These are phyloP conservation scores for Crataegus laevigata DNA, from an alignment of 306 rosid genomes.

Conservation along the genomic window DNA sequence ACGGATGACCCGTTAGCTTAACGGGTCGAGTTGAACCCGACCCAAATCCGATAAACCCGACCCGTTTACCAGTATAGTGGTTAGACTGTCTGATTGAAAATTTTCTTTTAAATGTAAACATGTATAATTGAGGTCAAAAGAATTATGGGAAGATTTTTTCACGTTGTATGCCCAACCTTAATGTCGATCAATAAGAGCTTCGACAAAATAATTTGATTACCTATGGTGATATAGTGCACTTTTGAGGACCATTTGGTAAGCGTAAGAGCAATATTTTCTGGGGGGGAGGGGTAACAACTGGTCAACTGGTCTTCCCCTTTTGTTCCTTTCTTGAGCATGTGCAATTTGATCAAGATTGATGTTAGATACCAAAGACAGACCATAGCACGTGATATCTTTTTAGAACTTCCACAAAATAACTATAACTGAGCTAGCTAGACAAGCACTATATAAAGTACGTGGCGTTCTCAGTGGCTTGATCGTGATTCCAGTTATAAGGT, in stretches of 20 bases:
- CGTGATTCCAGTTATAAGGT: no score
- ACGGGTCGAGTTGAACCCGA: no score
- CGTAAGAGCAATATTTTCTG: neutral
- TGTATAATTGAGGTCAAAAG: neutral
- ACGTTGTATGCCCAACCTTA: neutral
- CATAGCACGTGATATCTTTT: neutral
- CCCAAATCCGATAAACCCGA: no score
- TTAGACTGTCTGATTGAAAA: no score
- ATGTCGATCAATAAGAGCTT: no score
- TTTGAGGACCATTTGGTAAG: no score
- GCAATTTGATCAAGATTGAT: neutral
- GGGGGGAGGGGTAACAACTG: neutral
- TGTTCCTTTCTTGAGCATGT: neutral
- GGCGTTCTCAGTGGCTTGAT: neutral
- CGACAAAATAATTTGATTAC: no score
- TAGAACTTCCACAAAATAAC: neutral
- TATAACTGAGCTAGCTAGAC: neutral
- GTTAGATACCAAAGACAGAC: neutral
- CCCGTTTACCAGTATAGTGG: no score
- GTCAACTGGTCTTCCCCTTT: neutral
- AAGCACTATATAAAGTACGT: neutral
- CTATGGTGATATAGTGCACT: no score
- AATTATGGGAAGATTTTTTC: neutral
- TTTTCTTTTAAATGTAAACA: neutral
- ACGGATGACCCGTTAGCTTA: no score